phyloP scores from a whole-genome alignment of 345 rosid genomes.

The Populus nigra region DNA sequence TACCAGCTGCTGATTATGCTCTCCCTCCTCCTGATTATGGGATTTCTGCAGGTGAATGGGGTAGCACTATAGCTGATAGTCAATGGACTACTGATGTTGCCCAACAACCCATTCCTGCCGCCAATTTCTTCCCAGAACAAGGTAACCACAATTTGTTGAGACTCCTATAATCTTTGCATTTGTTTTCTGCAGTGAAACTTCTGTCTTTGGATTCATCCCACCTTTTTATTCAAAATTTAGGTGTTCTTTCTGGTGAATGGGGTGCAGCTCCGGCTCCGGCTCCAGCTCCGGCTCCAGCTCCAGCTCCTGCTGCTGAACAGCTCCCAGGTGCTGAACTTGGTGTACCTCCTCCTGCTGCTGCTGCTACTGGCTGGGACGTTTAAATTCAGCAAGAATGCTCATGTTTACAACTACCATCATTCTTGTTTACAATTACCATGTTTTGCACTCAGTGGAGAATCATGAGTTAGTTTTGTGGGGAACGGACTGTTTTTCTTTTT shows the following conservation, averaged over 20 bases:
- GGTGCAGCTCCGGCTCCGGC: constrained; percentile 22
- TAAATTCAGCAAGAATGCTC: constrained; percentile 13
- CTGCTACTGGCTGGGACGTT: constrained; percentile 43
- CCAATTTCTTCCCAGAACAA: constrained; percentile 40
- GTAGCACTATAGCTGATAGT: constrained; percentile 42
- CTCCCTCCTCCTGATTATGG: constrained; percentile 36
- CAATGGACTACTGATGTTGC: constrained; percentile 59
- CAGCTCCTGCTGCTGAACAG: constrained; percentile 22
- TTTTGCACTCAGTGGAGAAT: constrained; percentile 2
- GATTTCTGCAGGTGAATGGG: constrained; percentile 47
- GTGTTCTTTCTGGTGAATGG: constrained; percentile 38
- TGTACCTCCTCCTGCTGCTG: background rate
- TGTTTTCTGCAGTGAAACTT: constrained; percentile 14
- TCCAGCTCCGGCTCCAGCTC: constrained; percentile 10
- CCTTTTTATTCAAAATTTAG: background rate
- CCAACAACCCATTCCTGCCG: constrained; percentile 51
- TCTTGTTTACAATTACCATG: constrained; percentile 5
- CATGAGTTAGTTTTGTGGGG: constrained; percentile 17
- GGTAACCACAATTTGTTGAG: background rate
- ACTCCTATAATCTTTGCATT: background rate
- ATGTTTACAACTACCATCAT: background rate
- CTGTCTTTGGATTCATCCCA: background rate
- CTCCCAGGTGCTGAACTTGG: background rate
- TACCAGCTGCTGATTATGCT: constrained; percentile 32
- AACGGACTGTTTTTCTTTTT: constrained; percentile 6